Conservation (phyloP, 1,139 yeast genomes). For the Blastobotrys capitulatus region DNA sequence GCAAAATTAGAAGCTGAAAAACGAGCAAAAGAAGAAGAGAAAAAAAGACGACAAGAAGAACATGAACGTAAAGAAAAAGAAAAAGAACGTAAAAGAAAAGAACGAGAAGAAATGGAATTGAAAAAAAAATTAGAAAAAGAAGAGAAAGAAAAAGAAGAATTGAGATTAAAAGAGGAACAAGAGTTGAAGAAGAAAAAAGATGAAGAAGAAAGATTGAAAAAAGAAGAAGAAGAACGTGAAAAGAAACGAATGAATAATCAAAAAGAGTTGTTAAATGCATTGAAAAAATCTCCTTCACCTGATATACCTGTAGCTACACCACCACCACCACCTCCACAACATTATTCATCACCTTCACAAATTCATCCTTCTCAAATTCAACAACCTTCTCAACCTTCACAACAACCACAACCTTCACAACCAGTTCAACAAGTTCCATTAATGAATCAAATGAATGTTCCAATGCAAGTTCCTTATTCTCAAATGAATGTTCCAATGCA, state of each 20-base stretch:
- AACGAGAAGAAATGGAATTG: slow-evolving; percentile 37
- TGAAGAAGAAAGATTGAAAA: slow-evolving; percentile 14
- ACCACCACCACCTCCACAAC: background rate
- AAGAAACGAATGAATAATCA: background rate
- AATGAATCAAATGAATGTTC: background rate
- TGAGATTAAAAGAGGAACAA: slow-evolving; percentile 25
- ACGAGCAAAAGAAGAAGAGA: slow-evolving; percentile 32
- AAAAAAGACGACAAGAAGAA: slow-evolving; percentile 32
- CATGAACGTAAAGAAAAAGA: slow-evolving; percentile 43
- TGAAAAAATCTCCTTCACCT: background rate
- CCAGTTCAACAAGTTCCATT: background rate
- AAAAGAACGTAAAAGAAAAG: slow-evolving; percentile 40
- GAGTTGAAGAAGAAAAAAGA: no score
- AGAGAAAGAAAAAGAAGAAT: slow-evolving; percentile 36
- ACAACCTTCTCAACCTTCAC: background rate
- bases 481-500: background rate
- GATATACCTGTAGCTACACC: slow-evolving; percentile 2
- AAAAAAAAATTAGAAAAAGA: slow-evolving; percentile 40
- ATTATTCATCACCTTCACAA: background rate
- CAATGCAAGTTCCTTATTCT: slow-evolving; percentile 3
- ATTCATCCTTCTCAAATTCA: background rate
- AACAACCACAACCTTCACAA: background rate
- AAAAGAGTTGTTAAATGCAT: slow-evolving; percentile 3
- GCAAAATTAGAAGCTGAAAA: slow-evolving; percentile 45
- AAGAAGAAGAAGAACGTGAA: slow-evolving; percentile 15